Conservation (phyloP, 768 basidiomycete genomes). For the Tricholoma flavovirens region DNA sequence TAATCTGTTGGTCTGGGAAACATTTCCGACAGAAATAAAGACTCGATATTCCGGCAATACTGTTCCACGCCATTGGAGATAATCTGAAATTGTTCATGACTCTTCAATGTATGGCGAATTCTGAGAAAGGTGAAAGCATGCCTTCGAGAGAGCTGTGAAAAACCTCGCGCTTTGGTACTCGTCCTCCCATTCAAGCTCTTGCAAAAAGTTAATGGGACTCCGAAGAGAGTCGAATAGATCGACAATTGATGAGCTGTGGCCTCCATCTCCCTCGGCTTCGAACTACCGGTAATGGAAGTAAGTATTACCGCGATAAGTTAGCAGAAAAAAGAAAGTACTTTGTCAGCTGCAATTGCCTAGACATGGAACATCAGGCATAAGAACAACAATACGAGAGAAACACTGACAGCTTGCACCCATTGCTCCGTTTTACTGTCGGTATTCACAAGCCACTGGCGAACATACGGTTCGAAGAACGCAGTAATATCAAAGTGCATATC, state of each 20-base stretch:
- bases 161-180: conserved; percentile 85
- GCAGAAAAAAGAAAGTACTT: conserved; percentile 25
- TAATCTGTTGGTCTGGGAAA: conserved; percentile 78
- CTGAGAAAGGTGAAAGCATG: conserved; percentile 20
- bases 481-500: conserved; percentile 63
- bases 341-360: conserved; percentile 69
- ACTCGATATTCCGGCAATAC: conserved; percentile 84
- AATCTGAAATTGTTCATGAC: conserved; percentile 43
- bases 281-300: conserved; percentile 38
- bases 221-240: conserved; percentile 94
- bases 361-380: conserved; percentile 3
- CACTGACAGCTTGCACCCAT: conserved; percentile 88
- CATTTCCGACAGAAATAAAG: conserved; percentile 93
- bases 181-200: conserved; percentile 90
- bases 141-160: conserved; percentile 85
- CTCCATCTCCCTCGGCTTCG: conserved; percentile 70
- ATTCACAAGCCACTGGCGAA: conserved; percentile 81
- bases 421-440: conserved; percentile 87
- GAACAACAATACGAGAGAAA: not conserved
- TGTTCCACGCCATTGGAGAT: conserved; percentile 89
- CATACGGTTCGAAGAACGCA: conserved; percentile 81
- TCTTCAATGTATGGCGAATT: not conserved
- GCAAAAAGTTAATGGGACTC: conserved; percentile 82
- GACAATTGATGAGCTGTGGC: conserved; percentile 94
- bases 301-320: conserved; percentile 2